Conservation (phyloP, 495 filamentous ascomycete genomes). For the Xylaria palmicola region DNA sequence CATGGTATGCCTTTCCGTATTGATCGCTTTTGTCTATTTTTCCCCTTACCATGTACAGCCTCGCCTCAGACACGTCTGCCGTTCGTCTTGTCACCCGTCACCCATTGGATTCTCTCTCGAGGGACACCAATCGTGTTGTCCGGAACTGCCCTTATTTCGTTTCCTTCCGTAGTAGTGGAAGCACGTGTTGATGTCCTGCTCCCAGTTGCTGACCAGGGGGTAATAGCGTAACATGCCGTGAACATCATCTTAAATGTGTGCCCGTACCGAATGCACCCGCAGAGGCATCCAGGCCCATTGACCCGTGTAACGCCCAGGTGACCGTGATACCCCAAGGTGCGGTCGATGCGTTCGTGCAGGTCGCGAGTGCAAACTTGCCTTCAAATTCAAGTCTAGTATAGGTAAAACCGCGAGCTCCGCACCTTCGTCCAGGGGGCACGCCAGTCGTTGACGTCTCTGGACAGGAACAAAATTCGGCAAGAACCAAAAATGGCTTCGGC, state of each 20-base stretch:
- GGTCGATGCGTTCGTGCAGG: conserved; percentile 37
- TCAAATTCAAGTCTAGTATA: conserved; percentile 33
- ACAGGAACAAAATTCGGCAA: conserved; percentile 24
- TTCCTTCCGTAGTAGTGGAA: not conserved
- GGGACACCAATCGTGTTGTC: not conserved
- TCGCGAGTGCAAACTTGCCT: conserved; percentile 31
- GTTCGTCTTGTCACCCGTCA: no score
- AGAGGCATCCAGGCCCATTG: not conserved
- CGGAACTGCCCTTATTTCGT: not conserved
- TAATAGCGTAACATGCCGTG: conserved; percentile 44
- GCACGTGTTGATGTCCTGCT: not conserved
- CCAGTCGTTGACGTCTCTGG: conserved; percentile 2
- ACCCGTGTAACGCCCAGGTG: conserved; percentile 30
- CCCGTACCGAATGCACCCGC: not conserved
- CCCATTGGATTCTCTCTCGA: not conserved
- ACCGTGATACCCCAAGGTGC: conserved; percentile 43
- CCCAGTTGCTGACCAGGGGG: conserved; percentile 16
- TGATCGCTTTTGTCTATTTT: not conserved
- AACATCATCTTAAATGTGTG: conserved; percentile 48
- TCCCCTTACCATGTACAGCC: no score
- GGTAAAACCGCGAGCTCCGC: conserved; percentile 12
- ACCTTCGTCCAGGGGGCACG: not conserved
- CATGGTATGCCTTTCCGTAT: conserved; percentile 22
- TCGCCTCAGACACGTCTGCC: no score
- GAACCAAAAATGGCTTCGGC: conserved; percentile 27